Evolutionary conservation across 2,329 filamentous ascomycete species (phyloP).

Genomic region (Tolypocladium amazonense): DNA sequence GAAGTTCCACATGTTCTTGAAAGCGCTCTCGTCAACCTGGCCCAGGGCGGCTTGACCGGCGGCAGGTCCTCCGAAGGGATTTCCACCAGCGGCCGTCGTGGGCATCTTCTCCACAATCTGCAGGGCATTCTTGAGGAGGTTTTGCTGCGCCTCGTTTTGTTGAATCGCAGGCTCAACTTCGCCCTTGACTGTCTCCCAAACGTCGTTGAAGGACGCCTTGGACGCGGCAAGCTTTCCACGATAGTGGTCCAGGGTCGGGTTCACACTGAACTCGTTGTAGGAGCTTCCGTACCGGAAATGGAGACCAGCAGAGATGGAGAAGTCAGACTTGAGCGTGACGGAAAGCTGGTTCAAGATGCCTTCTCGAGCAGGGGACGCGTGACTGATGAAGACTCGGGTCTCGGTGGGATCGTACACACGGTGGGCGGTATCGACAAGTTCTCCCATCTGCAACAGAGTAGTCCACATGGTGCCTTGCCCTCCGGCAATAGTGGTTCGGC

Average conservation of each 20-base stretch:
- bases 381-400: slow-evolving; percentile 91
- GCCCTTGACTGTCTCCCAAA: slow-evolving; percentile 96
- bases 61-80: slow-evolving; percentile 85
- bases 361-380: slow-evolving; percentile 92
- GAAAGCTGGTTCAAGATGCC: slow-evolving; percentile 96
- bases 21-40: slow-evolving; percentile 94
- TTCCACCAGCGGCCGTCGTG: slow-evolving; percentile 83
- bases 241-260: slow-evolving; percentile 95
- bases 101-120: slow-evolving; percentile 98
- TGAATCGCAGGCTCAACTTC: slow-evolving; percentile 93
- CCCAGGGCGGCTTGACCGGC: slow-evolving; percentile 64
- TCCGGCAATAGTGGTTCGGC: slow-evolving; percentile 93
- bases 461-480: slow-evolving; percentile 99
- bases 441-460: slow-evolving; percentile 93
- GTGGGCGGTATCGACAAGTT: slow-evolving; percentile 94
- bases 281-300: slow-evolving; percentile 99
- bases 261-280: slow-evolving; percentile 99
- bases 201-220: slow-evolving; percentile 97
- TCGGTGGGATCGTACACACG: slow-evolving; percentile 97
- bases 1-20: slow-evolving; percentile 99
- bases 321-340: slow-evolving; percentile 93
- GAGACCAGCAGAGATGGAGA: slow-evolving; percentile 92
- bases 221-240: slow-evolving; percentile 96
- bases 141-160: slow-evolving; percentile 89
- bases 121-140: slow-evolving; percentile 79